Base-by-base conservation (phyloP, 768 basidiomycete species). In the Boletellus emodensis region DNA sequence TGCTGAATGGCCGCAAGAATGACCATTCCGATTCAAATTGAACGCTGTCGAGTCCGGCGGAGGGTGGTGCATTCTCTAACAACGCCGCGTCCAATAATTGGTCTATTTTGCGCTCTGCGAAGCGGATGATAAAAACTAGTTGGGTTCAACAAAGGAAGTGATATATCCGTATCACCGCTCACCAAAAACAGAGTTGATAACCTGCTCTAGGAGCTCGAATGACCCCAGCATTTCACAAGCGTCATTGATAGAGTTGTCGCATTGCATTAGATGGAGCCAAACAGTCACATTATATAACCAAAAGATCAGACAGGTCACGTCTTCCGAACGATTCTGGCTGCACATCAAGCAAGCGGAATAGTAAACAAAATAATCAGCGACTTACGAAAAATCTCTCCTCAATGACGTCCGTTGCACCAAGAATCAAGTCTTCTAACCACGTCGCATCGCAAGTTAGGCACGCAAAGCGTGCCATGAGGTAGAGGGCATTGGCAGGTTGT, bases 1-100 rank as follows among this genome's bases (percentile, higher is more conserved):
- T 67, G 22, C 73, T 74, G 58, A 91, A 87, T 7, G 88, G 76
- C n/a, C 88, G 79, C 17, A 91, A 70, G 64, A 92, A 87, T 0
- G 87, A 85, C 96, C 96, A 99, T 47, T 98, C 96, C 6, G 91
- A 93, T 69, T 98, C 94, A 61, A 97, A 99, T 55, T 91, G 85
- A 17, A 98, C 75, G 28, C 81, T 78, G 45, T 89, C 90, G 48
- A 92, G 83, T 58, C 88, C 86, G 4, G 82, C 79, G 2, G 87
- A 80, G n/a, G 84, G 74, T 0, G 91, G 80, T 9, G 86, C 80
- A 61, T 88, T 84, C 44, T 97, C 93, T 41, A 99, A 77, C 43
- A 98, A 70, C 0, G 89, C 80, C 1, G 79, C 69, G 61, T 98
- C 94, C 10, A 99, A 76, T 24, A 96, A 71, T 43, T 82, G 77